A percentile compares a stretch with the other conserved stretches of the same genome.
Evolutionary conservation across 768 basidiomycete species (phyloP).

Genomic region (Boletus coccyginus): DNA sequence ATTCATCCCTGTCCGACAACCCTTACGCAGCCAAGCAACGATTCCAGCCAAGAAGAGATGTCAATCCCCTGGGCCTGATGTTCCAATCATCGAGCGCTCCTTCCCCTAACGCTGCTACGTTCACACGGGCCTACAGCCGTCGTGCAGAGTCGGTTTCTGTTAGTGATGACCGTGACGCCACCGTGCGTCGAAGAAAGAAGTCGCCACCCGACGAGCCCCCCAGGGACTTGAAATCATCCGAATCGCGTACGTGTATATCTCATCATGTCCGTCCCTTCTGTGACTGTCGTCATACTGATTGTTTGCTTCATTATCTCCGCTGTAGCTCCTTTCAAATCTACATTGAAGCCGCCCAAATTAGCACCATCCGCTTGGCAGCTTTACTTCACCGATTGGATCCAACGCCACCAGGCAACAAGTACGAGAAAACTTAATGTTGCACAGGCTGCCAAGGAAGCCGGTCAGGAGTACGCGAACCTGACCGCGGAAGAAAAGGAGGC

Average conservation of each 20-base stretch:
- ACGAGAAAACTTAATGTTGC: constrained; percentile 91
- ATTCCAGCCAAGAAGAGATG: constrained; percentile 39
- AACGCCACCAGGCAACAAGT: constrained; percentile 75
- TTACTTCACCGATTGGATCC: constrained; percentile 95
- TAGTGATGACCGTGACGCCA: constrained; percentile 66
- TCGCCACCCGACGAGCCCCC: constrained; percentile 28
- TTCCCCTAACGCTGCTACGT: constrained; percentile 44
- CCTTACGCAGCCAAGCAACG: constrained; percentile 41
- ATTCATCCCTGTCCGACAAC: constrained; percentile 45
- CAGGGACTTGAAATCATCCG: constrained; percentile 41
- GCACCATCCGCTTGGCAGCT: constrained; percentile 96
- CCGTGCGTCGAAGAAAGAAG: constrained; percentile 62
- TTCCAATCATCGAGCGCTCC: constrained; percentile 77
- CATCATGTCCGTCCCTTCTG: constrained; percentile 29
- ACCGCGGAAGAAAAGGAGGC: constrained; percentile 84
- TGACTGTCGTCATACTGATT: constrained; percentile 31
- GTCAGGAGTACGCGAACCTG: constrained; percentile 81
- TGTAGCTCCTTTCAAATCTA: constrained; percentile 68
- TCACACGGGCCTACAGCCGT: constrained; percentile 61
- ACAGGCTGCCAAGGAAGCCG: constrained; percentile 93
- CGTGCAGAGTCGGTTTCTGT: constrained; percentile 64
- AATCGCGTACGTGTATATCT: constrained; percentile 45
- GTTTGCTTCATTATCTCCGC: constrained; percentile 23
- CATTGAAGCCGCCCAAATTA: constrained; percentile 83
- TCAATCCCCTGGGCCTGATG: constrained; percentile 46